Base-by-base conservation (phyloP, 371 early-diverging fungal genomes). In the Mucor irregularis region DNA sequence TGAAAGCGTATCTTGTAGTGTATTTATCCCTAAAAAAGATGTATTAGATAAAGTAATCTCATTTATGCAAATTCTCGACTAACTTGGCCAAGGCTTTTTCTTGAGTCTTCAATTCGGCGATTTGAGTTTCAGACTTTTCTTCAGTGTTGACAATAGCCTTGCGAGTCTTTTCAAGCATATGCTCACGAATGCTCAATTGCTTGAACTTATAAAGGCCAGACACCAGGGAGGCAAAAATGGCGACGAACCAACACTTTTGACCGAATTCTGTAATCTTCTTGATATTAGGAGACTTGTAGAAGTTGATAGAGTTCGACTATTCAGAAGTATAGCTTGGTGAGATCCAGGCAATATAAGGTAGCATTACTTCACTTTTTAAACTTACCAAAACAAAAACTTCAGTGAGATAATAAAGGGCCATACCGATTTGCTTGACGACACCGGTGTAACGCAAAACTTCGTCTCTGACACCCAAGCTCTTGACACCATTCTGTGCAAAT, bases 161-260 rank as follows among this genome's bases (percentile, higher is more conserved):
- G 28, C 66, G 65, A 26, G 60, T 39, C 64, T 72, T 75, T 24
- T 64, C 66, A 17, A 75, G 69, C 56, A 72, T 59, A 25, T 62
- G 61, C 30, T 55, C 53, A 49, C 70, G 76, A 54, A 73, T 61
- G 26, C 61, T 66, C 46, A 78, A 71, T 58, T 75, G 69, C 49
- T 79, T 77, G 37, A 87, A 73, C 73, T 84, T 82, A 73, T 91
- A 89, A 19, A 84, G 45, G 26, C 86, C 80, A 38, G 76, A 56
- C 24, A 81, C 9, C 50, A 87, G 62, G 55, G 90, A 83, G 54
- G 78, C 81, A n/a, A 63, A 56, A 37, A 90, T 63, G 31, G 84
- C 92, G 16, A 67, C 50, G 49, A 86, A 58, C 92, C 92, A 91
- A 64, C 80, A 84, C 51, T 66, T 76, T 64, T 65, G 68, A 54